Evolutionary conservation across 1,139 yeast genomes (phyloP).

Genomic region (Protomyces inundatus): DNA sequence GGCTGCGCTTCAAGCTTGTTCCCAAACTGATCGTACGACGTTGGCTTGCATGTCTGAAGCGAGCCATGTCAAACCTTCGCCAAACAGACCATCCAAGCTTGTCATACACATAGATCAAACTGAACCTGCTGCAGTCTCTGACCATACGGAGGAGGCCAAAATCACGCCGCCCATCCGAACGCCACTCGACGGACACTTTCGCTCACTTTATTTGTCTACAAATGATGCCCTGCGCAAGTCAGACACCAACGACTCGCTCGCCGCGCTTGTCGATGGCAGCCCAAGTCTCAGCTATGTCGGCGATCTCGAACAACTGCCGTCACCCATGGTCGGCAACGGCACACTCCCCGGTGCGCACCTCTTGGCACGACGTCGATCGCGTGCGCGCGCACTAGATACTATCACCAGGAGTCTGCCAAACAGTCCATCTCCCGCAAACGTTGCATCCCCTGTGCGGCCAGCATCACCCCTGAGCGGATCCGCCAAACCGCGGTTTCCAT

Average conservation of each 20-base stretch:
- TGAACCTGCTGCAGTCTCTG: neutral
- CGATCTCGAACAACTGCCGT: conserved; percentile 38
- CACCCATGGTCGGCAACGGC: conserved; percentile 34
- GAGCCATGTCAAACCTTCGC: neutral
- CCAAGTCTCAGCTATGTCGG: conserved; percentile 11
- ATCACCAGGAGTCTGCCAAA: neutral
- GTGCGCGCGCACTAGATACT: neutral
- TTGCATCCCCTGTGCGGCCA: neutral
- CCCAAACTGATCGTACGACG: too few relatives aligned
- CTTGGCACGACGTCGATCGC: neutral
- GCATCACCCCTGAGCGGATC: neutral
- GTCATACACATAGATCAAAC: neutral
- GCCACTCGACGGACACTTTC: neutral
- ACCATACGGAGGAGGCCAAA: neutral
- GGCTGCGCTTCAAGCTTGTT: too few relatives aligned
- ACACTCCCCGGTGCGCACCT: neutral
- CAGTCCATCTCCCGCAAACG: neutral
- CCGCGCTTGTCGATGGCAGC: conserved; percentile 1
- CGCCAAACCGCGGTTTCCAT: neutral
- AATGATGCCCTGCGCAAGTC: neutral
- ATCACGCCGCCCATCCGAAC: neutral
- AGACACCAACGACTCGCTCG: conserved; percentile 10
- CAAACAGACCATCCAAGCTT: neutral
- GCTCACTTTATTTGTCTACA: neutral
- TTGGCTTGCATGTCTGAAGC: too few relatives aligned